Base-by-base conservation (phyloP, 1,139 yeast genomes). In the Lodderomyces beijingensis region DNA sequence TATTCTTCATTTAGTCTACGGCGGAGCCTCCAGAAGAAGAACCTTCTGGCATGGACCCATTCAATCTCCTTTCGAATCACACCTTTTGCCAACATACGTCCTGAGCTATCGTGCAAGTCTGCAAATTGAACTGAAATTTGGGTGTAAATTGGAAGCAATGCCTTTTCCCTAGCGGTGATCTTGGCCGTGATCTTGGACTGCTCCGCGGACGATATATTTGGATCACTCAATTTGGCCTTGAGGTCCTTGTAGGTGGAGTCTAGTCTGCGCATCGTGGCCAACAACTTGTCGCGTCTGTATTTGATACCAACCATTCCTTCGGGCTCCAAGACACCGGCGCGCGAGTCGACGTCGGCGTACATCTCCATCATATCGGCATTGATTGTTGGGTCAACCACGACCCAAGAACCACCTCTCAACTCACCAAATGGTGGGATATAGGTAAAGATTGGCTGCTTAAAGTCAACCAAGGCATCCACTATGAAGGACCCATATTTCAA, bases 331-430 rank as follows among this genome's bases (percentile, higher is more conserved):
- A 93, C 96, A 77, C 98, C 97, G 28, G 91, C 98, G 61, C 98
- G 79, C n/a, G 97, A 75, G 38, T 91, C 93, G 31, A 77, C 81
- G 62, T 93, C 98, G 15, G 97, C 97, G 53, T 89, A 91, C 97
- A 91, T 91, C 69, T 91, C 98, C 96, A 91, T 93, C 86, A 86
- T 86, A 44, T 89, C 97, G 33, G 83, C 64, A 60, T 93, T 91
- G 66, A 93, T 91, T 37, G 96, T 86, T 46, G 98, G 97, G 63
- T 91, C 98, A 58, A 91, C 96, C 46, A 91, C 98, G 38, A 93
- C 98, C 98, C 98, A 91, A 19, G 98, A 91, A 59, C 98, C 98
- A 71, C 98, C 98, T 76, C 98, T 86, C 50, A 93, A 77, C 64
- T 91, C 98, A 59, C 97, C 97, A 50, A 84, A 77, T 41, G 98